Percentiles rank a stretch among this genome's conserved stretches.
Evolutionary conservation across 352 stramenopile species (phyloP).

Genomic region (Elongisporangium prolatum): DNA sequence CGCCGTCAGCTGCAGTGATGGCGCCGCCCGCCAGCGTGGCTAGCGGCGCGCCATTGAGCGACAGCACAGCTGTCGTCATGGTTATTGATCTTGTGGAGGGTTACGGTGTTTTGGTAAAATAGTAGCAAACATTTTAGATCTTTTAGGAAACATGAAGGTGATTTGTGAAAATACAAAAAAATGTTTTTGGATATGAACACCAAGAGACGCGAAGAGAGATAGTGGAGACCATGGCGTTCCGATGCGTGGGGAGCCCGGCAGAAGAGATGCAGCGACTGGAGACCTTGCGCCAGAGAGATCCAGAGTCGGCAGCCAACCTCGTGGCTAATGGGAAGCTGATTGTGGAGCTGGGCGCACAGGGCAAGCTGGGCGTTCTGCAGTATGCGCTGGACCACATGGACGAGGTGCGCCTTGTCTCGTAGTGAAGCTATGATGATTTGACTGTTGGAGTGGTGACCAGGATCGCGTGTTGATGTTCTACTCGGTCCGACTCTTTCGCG

Average conservation of each 20-base stretch:
- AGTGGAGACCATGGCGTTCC: constrained; percentile 34
- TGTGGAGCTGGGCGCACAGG: constrained; percentile 34
- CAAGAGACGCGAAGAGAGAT: background rate
- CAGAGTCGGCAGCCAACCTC: constrained; percentile 47
- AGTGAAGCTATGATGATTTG: background rate
- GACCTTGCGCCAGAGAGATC: constrained; percentile 31
- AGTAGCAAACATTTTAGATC: too few species aligned
- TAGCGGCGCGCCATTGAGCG: constrained; percentile 55
- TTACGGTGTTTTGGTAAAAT: background rate
- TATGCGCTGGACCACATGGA: constrained; percentile 39
- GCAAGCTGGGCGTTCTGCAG: constrained; percentile 48
- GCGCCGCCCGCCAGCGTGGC: constrained; percentile 25
- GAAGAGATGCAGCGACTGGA: constrained; percentile 63
- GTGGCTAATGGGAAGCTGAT: constrained; percentile 65
- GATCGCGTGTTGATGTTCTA: constrained; percentile 59
- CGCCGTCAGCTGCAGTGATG: background rate
- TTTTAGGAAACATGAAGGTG: too few species aligned
- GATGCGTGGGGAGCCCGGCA: constrained; percentile 23
- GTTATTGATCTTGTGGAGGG: constrained; percentile 2
- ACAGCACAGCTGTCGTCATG: constrained; percentile 45
- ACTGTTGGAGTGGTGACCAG: constrained; percentile 9
- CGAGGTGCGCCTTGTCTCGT: constrained; percentile 20
- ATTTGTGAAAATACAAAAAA: too few species aligned
- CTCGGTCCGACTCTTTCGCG: constrained; percentile 60
- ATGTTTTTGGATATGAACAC: background rate